Base-by-base conservation (phyloP, 768 basidiomycete species). In the Tulasnella sp. region DNA sequence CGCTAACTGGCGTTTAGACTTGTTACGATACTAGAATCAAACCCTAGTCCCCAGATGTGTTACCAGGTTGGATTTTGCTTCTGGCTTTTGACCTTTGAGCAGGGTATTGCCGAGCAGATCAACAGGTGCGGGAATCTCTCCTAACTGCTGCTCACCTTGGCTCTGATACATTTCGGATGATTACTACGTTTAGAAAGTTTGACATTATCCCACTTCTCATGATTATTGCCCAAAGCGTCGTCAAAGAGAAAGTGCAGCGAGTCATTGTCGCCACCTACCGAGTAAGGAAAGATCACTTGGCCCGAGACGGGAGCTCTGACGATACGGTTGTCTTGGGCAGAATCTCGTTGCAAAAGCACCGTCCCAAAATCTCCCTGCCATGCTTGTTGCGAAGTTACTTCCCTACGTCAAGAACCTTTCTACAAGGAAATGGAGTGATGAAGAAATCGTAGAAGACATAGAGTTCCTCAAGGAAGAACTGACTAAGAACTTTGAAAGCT, bases 191-290 rank as follows among this genome's bases (percentile, higher is more conserved):
- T 74, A 98, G 96, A 86, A 93, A 91, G 84, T 97, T 91, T 83
- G 93, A 97, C 82, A 88, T 98, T 46, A 91, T 98, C 81, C 93
- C 95, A 35, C 86, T 94, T 32, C 87, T 99, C 51, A 90, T 91
- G 42, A 89, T 92, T 70, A 90, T 95, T 51, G 95, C 95, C 2
- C 93, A 96, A 83, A 89, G 86, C 7, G 96, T 96, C 5, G 92
- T 93, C 42, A 99, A 99, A 84, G 97, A 99, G 86, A 99, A 99
- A 84, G 94, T 99, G 39, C 93, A 95, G 79, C 91, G 98, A 11
- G 93, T 99, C 18, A 91, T 96, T 77, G 87, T 98, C 48, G 94
- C 98, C 18, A 95, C 96, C 0, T 94, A 98, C 85, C 87, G 93
- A 75, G 96, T 95, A 81, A 70, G 85, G 82, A 23, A 23, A 29